phyloP scores from a whole-genome alignment of 768 basidiomycete genomes.

The Amylocystis lapponica region DNA sequence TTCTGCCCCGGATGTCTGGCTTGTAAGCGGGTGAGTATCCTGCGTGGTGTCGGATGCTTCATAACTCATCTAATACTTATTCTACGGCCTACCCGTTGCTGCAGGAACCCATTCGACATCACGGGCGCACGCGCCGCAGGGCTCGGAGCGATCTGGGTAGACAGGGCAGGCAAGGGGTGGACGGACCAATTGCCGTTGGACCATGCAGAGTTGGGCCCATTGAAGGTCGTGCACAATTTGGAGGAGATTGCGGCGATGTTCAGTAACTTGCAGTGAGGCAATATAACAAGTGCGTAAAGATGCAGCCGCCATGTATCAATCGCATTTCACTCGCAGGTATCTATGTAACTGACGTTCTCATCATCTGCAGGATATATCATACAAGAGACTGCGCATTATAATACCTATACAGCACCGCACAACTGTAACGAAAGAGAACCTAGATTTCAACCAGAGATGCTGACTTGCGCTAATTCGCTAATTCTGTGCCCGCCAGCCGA shows the following conservation, averaged over 20 bases:
- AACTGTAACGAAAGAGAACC: too few species aligned
- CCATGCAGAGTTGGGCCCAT: constrained; percentile 4
- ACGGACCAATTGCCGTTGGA: constrained; percentile 12
- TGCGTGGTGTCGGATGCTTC: neutral
- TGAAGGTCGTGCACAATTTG: constrained; percentile 13
- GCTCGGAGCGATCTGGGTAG: constrained; percentile 24
- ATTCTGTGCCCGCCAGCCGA: too few species aligned
- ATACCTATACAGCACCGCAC: too few species aligned
- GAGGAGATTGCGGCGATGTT: constrained; percentile 10
- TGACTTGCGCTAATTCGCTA: too few species aligned
- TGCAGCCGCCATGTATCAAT: too few species aligned
- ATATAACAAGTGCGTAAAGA: too few species aligned
- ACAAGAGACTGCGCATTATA: too few species aligned
- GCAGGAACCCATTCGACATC: constrained; percentile 29
- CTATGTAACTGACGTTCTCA: too few species aligned
- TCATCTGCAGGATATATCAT: too few species aligned
- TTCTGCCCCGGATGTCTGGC: constrained; percentile 19
- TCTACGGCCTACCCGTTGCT: too few species aligned
- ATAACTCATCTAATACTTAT: neutral
- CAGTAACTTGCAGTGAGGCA: neutral
- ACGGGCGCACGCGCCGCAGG: constrained; percentile 21
- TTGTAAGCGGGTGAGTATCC: constrained; percentile 26
- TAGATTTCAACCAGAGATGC: too few species aligned
- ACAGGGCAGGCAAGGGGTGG: constrained; percentile 22
- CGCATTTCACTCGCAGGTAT: too few species aligned